Conservation (phyloP, 306 rosid species). For the Crataegus laevigata region DNA sequence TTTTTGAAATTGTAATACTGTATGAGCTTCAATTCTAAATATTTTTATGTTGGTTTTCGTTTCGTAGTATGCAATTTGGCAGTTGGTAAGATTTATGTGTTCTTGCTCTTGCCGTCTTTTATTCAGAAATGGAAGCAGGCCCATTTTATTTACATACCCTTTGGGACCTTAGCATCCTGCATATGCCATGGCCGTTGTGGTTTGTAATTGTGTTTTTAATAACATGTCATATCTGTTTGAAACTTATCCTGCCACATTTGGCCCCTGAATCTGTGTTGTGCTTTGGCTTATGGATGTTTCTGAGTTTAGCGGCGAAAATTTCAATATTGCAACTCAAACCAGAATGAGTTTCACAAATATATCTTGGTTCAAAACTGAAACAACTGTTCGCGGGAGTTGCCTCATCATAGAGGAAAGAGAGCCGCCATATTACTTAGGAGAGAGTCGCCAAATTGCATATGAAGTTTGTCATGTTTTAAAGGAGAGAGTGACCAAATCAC, state of each 20-base stretch:
- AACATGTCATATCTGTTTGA: background rate
- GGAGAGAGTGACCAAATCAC: no score
- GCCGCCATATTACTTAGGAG: background rate
- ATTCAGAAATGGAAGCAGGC: background rate
- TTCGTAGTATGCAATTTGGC: background rate
- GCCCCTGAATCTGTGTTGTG: background rate
- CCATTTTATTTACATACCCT: background rate
- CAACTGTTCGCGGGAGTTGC: background rate
- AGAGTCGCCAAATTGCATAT: background rate
- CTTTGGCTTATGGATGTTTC: background rate
- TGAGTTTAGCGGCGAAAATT: background rate
- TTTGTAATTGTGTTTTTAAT: background rate
- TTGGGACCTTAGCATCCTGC: background rate
- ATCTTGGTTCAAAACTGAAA: background rate
- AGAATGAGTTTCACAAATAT: background rate
- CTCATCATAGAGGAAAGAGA: background rate
- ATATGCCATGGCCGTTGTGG: background rate
- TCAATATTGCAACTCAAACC: background rate
- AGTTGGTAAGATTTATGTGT: background rate
- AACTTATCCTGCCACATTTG: background rate
- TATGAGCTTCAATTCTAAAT: conserved; percentile 7
- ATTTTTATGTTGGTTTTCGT: background rate
- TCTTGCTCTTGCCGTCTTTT: background rate
- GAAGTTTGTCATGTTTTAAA: no score
- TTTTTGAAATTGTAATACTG: background rate